Conservation (phyloP, 352 stramenopile genomes). For the Globisporangium sylvaticum region DNA sequence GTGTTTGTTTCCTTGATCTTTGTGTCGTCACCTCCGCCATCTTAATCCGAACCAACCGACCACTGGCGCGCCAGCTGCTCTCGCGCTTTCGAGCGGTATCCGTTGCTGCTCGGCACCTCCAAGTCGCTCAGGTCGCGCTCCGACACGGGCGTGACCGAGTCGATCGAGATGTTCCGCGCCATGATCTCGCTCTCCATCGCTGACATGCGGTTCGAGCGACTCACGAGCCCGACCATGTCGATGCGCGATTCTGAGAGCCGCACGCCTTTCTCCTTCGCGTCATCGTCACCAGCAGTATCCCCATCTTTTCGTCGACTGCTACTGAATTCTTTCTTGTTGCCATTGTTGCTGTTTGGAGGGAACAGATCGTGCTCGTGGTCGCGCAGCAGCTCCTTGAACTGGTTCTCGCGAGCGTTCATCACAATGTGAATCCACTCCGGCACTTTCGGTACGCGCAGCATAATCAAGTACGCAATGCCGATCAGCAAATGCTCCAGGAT, state of each 20-base stretch:
- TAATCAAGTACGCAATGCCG: constrained; percentile 45
- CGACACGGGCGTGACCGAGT: constrained; percentile 46
- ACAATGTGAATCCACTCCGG: constrained; percentile 49
- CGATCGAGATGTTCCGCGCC: constrained; percentile 28
- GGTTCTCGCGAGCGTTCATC: constrained; percentile 52
- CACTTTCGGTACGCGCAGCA: constrained; percentile 47
- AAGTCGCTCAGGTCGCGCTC: constrained; percentile 22
- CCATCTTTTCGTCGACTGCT: not conserved
- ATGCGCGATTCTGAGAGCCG: constrained; percentile 31
- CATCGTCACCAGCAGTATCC: constrained; percentile 7
- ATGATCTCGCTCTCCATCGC: constrained; percentile 10
- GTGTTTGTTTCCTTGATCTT: not conserved
- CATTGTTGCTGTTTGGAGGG: constrained; percentile 9
- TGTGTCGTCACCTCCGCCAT: not conserved
- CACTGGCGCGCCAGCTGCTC: constrained; percentile 58
- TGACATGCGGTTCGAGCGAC: constrained; percentile 8
- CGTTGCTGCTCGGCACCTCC: constrained; percentile 47
- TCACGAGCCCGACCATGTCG: constrained; percentile 16
- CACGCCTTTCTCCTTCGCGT: constrained; percentile 12
- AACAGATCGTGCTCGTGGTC: constrained; percentile 50
- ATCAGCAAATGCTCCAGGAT: constrained; percentile 55
- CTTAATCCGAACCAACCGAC: constrained; percentile 42
- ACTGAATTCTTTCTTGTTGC: not conserved
- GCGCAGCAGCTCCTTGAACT: constrained; percentile 60
- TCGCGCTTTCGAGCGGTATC: constrained; percentile 48